Evolutionary conservation across 2,329 filamentous ascomycete species (phyloP), one percentile per base, ranked within the genome.

Genomic region (Blumeriella jaapii): DNA sequence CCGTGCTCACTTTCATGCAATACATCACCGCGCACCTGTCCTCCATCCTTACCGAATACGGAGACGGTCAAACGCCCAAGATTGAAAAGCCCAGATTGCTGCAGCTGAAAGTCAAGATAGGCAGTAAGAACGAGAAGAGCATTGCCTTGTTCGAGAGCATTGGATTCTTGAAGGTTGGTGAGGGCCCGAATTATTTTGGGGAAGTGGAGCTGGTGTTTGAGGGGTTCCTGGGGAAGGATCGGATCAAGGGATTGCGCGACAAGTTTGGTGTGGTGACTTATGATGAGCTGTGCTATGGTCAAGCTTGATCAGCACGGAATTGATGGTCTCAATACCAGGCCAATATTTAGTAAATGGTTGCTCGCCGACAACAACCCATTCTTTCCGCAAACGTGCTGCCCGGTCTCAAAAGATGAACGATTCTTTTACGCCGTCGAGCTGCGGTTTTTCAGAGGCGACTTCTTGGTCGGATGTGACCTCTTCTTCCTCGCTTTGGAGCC

Each of bases 1-100:
- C 81, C 0, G 64, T 94, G 1, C 54, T 74, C 2, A 61, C 73
- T 0, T 80, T 96, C 37, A 51, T 95, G 31, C 58, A 64, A 29
- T 96, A 86, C 51, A 63, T 94, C 5, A 46, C 64, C 4, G 54
- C 54, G 1, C 63, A 81, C 34, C 55, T 71, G 15, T 47, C 50
- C 0, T 57, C 47, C 0, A 72, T 94, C 6, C 40, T 84, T 34
- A 47, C 45, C 0, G 76, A 81, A 56, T 79, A 75, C 41, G 42
- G 26, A 29, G 30, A 11, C 5, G 26, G 19, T 11, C 26, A 34
- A 18, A 27, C 29, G 6, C 27, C 16, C 18, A 26, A 22, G 12
- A 28, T 37, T 18, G 33, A 32, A 18, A 40, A 42, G 19, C 48
- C 53, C 35, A 40, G 29, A 5, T 32, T 51, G 11, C 41, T 45